These are phyloP conservation scores for Kwoniella dendrophila DNA, from an alignment of 768 basidiomycete genomes.

Conservation along the genomic window DNA sequence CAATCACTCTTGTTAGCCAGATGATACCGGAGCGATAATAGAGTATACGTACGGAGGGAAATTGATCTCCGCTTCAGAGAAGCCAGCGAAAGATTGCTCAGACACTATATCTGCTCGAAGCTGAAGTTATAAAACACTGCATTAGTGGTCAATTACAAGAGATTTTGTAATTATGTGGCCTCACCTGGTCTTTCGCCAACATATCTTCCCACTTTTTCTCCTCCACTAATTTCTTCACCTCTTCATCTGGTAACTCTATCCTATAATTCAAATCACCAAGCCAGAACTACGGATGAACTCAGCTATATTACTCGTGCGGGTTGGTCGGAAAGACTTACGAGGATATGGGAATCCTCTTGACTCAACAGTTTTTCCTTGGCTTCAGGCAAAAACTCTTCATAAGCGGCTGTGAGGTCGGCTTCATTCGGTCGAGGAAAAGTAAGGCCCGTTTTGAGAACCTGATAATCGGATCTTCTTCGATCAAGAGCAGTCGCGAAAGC, in stretches of 20 bases:
- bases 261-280: conserved; percentile 55
- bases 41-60: conserved; percentile 44
- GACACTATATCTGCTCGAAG: conserved; percentile 34
- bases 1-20: neutral
- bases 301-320: neutral
- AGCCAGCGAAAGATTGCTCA: conserved; percentile 49
- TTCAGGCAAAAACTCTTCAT: conserved; percentile 40
- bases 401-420: conserved; percentile 24
- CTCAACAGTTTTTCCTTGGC: conserved; percentile 17
- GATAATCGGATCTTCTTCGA: conserved; percentile 38
- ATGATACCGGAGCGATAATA: neutral
- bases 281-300: conserved; percentile 39
- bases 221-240: conserved; percentile 31
- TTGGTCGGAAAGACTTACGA: conserved; percentile 14
- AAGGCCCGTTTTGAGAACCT: conserved; percentile 27
- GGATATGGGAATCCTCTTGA: conserved; percentile 34
- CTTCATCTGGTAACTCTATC: conserved; percentile 40
- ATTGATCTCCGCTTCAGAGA: conserved; percentile 41
- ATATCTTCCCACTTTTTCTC: conserved; percentile 35
- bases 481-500: conserved; percentile 47
- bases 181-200: conserved; percentile 51
- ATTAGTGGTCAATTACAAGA: neutral
- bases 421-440: conserved; percentile 31
- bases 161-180: neutral
- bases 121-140: conserved; percentile 16